Base-by-base conservation (phyloP, 2,329 filamentous ascomycete genomes). In the Clarireedia homoeocarpa region DNA sequence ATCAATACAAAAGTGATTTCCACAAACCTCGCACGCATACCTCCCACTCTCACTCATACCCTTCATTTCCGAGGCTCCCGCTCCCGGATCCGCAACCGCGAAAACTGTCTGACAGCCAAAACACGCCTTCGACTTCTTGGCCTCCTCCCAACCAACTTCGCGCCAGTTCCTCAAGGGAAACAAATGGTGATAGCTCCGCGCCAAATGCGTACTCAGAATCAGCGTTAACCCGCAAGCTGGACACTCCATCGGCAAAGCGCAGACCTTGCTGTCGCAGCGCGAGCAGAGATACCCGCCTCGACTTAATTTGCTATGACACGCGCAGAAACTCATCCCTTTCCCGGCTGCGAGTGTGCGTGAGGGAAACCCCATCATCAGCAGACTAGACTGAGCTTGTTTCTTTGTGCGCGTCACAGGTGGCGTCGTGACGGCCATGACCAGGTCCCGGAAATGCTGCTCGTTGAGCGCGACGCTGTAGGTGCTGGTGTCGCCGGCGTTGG, bases 301-400 rank as follows among this genome's bases (percentile, higher is more conserved):
- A 20, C 81, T 86, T 15, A 92, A 84, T 60, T 84, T 84, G 63
- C 88, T 90, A 72, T 97, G 92, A 69, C 94, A 99, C 5, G 91
- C 91, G 70, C 94, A 99, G 59, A 94, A 83, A 58, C 86, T 91
- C 53, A 80, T 74, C 5, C 84, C 80, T 48, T 78, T 76, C 24
- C 77, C 77, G 2, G 83, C 78, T 53, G 89, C 88, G 5, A 94
- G 82, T 2, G 87, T 88, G 39, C 91, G 82, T 5, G 89, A 95
- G 0, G 94, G 94, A 67, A 99, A 99, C 4, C 94, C 94, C 92
- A 99, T 99, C 88, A 95, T 95, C 26, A 99, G 81, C 42, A 99
- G 76, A 54, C 81, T 84, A 1, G 82, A 78, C 7, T 77, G 77
- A 58, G 75, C 78, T 65, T 81, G 77, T 61, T 81, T 79, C 42